Base-by-base conservation (phyloP, 768 basidiomycete species). In the Hydnomerulius pinastri region DNA sequence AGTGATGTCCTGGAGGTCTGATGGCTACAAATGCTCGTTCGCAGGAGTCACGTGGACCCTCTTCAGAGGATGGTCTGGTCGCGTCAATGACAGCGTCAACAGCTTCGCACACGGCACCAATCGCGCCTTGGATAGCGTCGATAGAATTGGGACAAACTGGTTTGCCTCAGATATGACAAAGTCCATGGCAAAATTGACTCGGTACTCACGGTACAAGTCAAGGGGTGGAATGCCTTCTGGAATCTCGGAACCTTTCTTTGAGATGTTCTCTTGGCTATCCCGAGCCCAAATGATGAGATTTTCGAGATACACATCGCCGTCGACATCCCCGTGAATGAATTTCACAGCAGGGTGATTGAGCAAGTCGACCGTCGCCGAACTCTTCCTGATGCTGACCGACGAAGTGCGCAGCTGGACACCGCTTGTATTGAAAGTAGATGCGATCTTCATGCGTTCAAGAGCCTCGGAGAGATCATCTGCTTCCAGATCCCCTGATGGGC, bases 1-100 rank as follows among this genome's bases (percentile, higher is more conserved):
- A 96, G 59, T 98, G 94, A 73, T 97, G 94, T 2, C 96, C 95
- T 0, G 95, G 95, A 0, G 94, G 95, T 43, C 95, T 73, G 17
- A 97, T 78, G 0, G 84, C 86, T 9, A 91, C 92, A 65, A 98
- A 98, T 0, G 89, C 90, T 7, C 71, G 59, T 72, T 51, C 70
- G 45, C 32, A 67, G 37, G 30, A 57, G 56, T 41, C 44, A 8
- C 49, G 50, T 9, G 27, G 43, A 46, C 35, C 51, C 17, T 21
- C 40, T 10, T 20, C 35, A 18, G 56, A 28, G 18, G 6, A 30
- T 4, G 55, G 51, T 2, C 67, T 24, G 4, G 59, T 62, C 59
- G 25, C 54, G 15, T 60, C 37, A 9, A 86, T 56, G 13, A 93
- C 79, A 1, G 66, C 69, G 49, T 98, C 93, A 0, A 98, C 86